Conservation (phyloP, 1,284 basidiomycete species). For the Malassezia caprae region DNA sequence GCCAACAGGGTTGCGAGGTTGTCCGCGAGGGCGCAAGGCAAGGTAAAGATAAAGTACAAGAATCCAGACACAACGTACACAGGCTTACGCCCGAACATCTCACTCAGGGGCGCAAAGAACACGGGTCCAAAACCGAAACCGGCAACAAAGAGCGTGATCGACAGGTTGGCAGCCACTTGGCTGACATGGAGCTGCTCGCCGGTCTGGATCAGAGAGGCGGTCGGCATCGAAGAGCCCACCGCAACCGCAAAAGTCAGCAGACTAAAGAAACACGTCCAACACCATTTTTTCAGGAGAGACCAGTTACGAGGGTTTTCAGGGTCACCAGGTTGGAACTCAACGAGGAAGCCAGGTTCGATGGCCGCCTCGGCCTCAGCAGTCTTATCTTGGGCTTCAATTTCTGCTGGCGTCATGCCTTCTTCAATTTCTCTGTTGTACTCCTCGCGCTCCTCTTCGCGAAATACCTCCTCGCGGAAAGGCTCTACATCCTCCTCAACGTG, state of each 20-base stretch:
- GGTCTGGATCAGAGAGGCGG: neutral
- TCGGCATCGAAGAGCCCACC: conserved; percentile 10
- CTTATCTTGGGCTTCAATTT: neutral
- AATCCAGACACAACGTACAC: conserved; percentile 26
- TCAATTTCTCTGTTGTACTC: neutral
- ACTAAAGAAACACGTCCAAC: neutral
- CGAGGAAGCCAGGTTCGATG: neutral
- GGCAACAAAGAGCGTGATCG: conserved; percentile 25
- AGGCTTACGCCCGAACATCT: conserved; percentile 25
- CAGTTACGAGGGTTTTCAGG: conserved; percentile 1
- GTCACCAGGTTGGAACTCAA: neutral
- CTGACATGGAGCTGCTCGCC: neutral
- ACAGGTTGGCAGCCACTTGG: conserved; percentile 8
- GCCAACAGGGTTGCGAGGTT: conserved; percentile 24
- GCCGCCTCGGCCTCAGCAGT: neutral
- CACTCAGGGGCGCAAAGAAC: conserved; percentile 27
- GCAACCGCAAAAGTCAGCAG: conserved; percentile 4
- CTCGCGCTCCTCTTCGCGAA: neutral
- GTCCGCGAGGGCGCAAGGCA: conserved; percentile 24
- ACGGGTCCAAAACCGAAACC: conserved; percentile 30
- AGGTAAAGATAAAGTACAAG: conserved; percentile 25
- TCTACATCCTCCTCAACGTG: neutral
- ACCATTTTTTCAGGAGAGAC: neutral
- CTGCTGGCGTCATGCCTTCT: neutral
- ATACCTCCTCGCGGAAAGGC: neutral